Conservation (phyloP, 495 filamentous ascomycete species). For the Jackrogersella multiformis region DNA sequence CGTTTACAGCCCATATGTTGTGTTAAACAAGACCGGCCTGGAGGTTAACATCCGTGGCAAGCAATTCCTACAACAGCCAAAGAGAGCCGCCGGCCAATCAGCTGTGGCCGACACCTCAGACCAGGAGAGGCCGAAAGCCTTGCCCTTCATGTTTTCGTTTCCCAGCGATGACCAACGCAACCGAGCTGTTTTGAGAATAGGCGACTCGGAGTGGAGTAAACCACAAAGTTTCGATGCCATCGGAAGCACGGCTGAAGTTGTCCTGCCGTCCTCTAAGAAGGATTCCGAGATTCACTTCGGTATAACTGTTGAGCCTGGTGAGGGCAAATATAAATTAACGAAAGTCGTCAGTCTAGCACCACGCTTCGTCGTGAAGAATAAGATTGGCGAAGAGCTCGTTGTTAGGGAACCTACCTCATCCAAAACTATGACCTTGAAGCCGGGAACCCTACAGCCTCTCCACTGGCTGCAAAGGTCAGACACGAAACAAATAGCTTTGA, state of each 20-base stretch:
- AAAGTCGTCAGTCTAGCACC: slow-evolving; percentile 95
- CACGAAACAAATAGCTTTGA: slow-evolving; percentile 89
- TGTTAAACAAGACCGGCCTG: slow-evolving; percentile 94
- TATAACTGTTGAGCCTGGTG: slow-evolving; percentile 85
- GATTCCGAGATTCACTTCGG: slow-evolving; percentile 89
- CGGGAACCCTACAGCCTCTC: slow-evolving; percentile 79
- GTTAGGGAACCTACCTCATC: slow-evolving; percentile 90
- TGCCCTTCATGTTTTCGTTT: slow-evolving; percentile 97
- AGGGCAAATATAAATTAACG: slow-evolving; percentile 96
- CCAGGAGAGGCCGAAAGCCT: slow-evolving; percentile 67
- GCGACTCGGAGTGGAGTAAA: slow-evolving; percentile 92
- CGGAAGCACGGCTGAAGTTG: slow-evolving; percentile 85
- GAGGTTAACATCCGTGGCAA: slow-evolving; percentile 90
- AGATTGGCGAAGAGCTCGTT: slow-evolving; percentile 83
- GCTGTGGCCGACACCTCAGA: slow-evolving; percentile 52
- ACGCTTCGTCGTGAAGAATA: slow-evolving; percentile 93
- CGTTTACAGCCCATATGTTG: slow-evolving; percentile 90
- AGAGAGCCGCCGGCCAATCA: slow-evolving; percentile 80
- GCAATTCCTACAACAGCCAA: slow-evolving; percentile 81
- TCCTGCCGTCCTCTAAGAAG: slow-evolving; percentile 74
- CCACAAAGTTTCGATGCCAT: slow-evolving; percentile 99
- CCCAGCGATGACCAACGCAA: slow-evolving; percentile 86
- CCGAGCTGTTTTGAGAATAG: slow-evolving; percentile 84
- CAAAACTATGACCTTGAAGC: slow-evolving; percentile 76
- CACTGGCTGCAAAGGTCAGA: slow-evolving; percentile 82